Base-by-base conservation (phyloP, 2,329 filamentous ascomycete species). In the Colletotrichum agaves region DNA sequence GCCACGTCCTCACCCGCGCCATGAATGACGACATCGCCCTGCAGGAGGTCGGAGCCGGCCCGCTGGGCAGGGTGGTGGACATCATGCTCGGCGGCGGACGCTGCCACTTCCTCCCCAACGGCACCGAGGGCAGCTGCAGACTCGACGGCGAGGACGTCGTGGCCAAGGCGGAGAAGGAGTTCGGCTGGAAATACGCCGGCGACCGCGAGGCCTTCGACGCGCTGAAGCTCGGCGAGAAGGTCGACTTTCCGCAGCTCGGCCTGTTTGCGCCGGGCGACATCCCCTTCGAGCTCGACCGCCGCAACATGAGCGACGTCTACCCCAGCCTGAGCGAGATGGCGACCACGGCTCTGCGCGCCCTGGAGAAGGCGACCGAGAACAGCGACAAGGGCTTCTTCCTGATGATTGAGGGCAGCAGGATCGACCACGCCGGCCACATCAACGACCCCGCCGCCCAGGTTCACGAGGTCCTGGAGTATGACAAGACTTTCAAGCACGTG, bases 371-470 rank as follows among this genome's bases (percentile, higher is more conserved):
- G 0, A 98, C 96, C 0, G 85, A 88, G 75, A 85, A 94, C 75
- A 93, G 88, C 70, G 93, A 98, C 46, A 90, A 97, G 79, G 96
- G 96, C 4, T 99, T 98, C 84, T 99, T 99, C 81, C 84, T 99
- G 73, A 97, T 99, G 95, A 97, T 99, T 69, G 96, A 99, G 79
- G 96, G 94, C 4, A 97, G 93, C 74, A 87, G 96, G 46, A 98
- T 99, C 74, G 96, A 99, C 75, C 96, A 99, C 77, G 95, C 96
- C 4, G 96, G 94, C 6, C 93, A 96, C 76, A 88, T 87, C 70
- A 96, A 96, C 73, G 93, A 96, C 73, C 92, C 93, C 0, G 92
- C 91, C 10, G 91, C 93, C 1, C 93, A 96, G 75, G 93, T 95
- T 11, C 90, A 93, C 72, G 96, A 99, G 79, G 95, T 99, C 0